Percentiles rank a stretch among this genome's conserved stretches.
Conservation (phyloP, 108 stramenopile species). For the Schizochytrium sp. region DNA sequence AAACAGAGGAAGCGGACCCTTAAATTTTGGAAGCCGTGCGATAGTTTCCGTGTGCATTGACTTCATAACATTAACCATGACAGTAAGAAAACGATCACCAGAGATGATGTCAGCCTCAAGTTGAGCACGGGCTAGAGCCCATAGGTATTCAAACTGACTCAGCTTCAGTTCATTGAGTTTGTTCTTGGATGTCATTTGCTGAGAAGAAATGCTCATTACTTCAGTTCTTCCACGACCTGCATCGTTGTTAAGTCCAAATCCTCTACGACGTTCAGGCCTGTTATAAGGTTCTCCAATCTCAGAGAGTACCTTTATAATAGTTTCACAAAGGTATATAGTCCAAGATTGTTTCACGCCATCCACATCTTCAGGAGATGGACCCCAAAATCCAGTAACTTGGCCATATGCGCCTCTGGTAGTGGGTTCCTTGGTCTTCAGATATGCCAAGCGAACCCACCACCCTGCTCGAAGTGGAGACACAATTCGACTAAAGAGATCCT, state of each 20-base stretch:
- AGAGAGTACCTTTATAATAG: background rate
- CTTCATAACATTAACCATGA: background rate
- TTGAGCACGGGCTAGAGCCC: constrained; percentile 1
- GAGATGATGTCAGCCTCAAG: constrained; percentile 7
- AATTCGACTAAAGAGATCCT: background rate
- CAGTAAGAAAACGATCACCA: background rate
- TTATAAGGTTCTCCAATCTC: constrained; percentile 9
- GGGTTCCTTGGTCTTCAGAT: background rate
- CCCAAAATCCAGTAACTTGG: background rate
- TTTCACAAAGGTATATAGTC: background rate
- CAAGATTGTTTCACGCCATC: background rate
- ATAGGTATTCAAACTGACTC: background rate
- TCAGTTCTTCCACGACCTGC: background rate
- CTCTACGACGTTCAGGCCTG: too few species aligned
- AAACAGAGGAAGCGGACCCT: constrained; percentile 53
- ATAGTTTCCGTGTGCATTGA: constrained; percentile 48
- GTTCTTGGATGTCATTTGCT: constrained; percentile 23
- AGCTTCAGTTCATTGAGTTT: constrained; percentile 35
- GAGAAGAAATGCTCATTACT: constrained; percentile 3
- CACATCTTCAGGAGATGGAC: background rate
- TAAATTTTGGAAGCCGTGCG: background rate
- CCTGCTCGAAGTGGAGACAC: background rate
- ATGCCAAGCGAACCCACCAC: constrained; percentile 40
- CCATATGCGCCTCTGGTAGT: background rate
- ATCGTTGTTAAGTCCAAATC: background rate